Percentiles rank a stretch among this genome's conserved stretches.
phyloP scores from a whole-genome alignment of 768 basidiomycete species.

The Mycena vulgaris region DNA sequence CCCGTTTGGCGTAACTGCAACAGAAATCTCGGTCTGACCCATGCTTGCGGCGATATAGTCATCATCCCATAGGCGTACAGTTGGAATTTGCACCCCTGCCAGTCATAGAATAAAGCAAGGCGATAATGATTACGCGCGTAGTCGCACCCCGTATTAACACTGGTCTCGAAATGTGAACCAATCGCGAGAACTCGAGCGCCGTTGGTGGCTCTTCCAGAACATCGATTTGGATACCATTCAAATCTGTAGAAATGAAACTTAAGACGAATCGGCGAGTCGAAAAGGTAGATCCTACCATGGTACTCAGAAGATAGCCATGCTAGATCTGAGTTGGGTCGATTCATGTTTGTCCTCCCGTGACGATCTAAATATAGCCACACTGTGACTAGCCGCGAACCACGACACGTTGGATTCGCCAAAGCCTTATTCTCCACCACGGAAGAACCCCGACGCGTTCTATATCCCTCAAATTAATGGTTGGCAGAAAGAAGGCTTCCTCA shows the following conservation, averaged over 20 bases:
- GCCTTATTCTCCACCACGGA: not conserved
- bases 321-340: constrained; percentile 35
- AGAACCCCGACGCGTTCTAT: constrained; percentile 35
- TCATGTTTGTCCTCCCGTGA: no score
- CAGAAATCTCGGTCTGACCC: constrained; percentile 70
- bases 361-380: not conserved
- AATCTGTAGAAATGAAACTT: constrained; percentile 55
- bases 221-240: constrained; percentile 71
- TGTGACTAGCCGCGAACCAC: not conserved
- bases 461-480: constrained; percentile 56
- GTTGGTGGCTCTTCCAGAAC: constrained; percentile 71
- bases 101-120: not conserved
- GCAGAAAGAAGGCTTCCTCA: constrained; percentile 41
- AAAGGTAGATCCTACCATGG: constrained; percentile 47
- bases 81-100: constrained; percentile 66
- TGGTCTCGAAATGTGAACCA: constrained; percentile 80
- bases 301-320: constrained; percentile 59
- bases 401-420: not conserved
- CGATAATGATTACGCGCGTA: not conserved
- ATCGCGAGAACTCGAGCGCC: constrained; percentile 76
- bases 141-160: constrained; percentile 77
- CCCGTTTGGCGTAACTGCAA: constrained; percentile 91
- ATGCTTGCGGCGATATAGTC: constrained; percentile 72
- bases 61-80: constrained; percentile 73
- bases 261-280: not conserved